Evolutionary conservation across 2,329 filamentous ascomycete species (phyloP).

Genomic region (Diplodia scrobiculata): DNA sequence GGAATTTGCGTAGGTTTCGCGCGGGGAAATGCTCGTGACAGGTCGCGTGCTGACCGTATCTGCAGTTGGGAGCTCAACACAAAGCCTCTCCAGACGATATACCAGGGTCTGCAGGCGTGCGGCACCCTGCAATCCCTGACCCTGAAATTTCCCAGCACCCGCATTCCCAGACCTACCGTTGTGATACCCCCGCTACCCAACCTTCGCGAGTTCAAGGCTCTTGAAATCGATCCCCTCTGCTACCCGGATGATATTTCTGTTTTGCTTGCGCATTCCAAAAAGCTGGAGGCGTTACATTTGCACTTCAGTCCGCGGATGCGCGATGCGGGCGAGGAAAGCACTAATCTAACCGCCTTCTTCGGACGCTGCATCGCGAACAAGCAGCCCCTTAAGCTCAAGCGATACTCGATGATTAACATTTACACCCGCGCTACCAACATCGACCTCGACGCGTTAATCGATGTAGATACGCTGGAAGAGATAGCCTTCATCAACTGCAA

Average conservation of each 20-base stretch:
- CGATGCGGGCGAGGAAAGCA: slow-evolving; percentile 59
- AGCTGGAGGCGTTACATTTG: slow-evolving; percentile 57
- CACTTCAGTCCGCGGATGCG: slow-evolving; percentile 66
- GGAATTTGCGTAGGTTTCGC: slow-evolving; percentile 52
- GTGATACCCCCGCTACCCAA: slow-evolving; percentile 60
- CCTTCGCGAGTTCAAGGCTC: slow-evolving; percentile 56
- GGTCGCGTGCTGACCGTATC: slow-evolving; percentile 33
- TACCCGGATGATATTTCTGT: slow-evolving; percentile 65
- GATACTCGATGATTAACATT: slow-evolving; percentile 60
- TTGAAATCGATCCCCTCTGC: slow-evolving; percentile 65
- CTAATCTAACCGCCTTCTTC: slow-evolving; percentile 59
- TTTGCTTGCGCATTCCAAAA: slow-evolving; percentile 57
- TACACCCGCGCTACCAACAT: slow-evolving; percentile 57
- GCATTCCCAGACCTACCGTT: slow-evolving; percentile 60
- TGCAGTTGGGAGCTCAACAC: slow-evolving; percentile 62
- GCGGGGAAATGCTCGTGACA: background rate
- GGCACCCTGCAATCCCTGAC: slow-evolving; percentile 57
- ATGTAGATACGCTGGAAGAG: slow-evolving; percentile 49
- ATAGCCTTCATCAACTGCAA: slow-evolving; percentile 56
- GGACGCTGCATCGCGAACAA: slow-evolving; percentile 56
- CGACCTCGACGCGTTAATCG: slow-evolving; percentile 51
- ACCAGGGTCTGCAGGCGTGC: slow-evolving; percentile 57
- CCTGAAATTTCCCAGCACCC: slow-evolving; percentile 58
- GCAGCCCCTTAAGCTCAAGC: slow-evolving; percentile 52
- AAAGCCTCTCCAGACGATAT: slow-evolving; percentile 62